Evolutionary conservation across 108 stramenopile species (phyloP), one percentile per base, ranked within the genome.

Genomic region (Pseudonitzschia multiseries): DNA sequence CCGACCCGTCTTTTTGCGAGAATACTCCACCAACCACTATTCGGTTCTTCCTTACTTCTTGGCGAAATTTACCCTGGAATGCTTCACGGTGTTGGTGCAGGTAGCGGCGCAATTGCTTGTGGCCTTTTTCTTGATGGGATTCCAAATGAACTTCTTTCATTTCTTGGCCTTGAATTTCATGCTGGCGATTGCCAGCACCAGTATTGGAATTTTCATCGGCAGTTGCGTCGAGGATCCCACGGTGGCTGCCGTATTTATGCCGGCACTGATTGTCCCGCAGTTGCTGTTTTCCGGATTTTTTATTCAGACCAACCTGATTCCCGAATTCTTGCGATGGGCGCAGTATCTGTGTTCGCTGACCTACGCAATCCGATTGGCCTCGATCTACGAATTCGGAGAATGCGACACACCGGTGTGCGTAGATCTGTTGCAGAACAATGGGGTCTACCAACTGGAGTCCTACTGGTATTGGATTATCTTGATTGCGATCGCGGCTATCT

Each of bases 21-120:
- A 96, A 69, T 96, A 91, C 70, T 83, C 88, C 28, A 93, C 91
- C 8, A 84, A 90, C 53, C 92, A 91, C 62, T 96, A 93, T 72
- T 52, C 75, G 28, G 82, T 85, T 21, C 20, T 84, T 41, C 66
- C 93, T 8, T 94, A 94, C 82, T 89, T 90, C 57, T 8, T 87
- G 31, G 69, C 79, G 14, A 65, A 80, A 22, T 69, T 85, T 14
- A 40, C 69, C 8, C 59, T 73, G 1, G 87, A 88, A 53, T 70
- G 78, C 13, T 60, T 81, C 52, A 66, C 71, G 28, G 71, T 80
- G 12, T 78, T 84, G 27, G 29, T 68, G 0, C 70, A 71, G 29
- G 32, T 70, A 0, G 50, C 79, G 21, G 66, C 75, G 2, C 74
- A 84, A 78, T 21, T 72, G 8, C 8, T 85, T 17, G 71, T 86